Base-by-base conservation (phyloP, 169 alveolate genomes). In the Plasmodium reichenowi region DNA sequence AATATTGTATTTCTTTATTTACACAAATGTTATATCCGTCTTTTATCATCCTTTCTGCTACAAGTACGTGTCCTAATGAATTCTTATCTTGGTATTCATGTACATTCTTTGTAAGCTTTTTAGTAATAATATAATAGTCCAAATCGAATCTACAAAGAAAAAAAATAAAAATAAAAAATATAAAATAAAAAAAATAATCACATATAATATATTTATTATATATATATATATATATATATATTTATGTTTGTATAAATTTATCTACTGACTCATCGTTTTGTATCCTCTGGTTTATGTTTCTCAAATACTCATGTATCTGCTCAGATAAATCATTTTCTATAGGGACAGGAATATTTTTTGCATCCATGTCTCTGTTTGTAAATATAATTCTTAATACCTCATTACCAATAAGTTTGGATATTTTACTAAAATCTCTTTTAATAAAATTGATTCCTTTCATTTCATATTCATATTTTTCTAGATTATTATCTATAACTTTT, bases 401-500 rank as follows among this genome's bases (percentile, higher is more conserved):
- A 52, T 93, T 90, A n/a, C 98, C 97, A 43, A 96, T 95, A 9
- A 93, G 93, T 73, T 97, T 98, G 24, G 99, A 96, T 74, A 99
- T 92, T 20, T 95, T 94, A 60, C 99, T 97, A 99, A 99, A 99
- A 93, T 99, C 99, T 80, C 99, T 95, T 83, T 99, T 92, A 50
- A 99, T 99, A 85, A 98, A 95, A 93, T 99, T 99, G 22, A 99
- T 96, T 20, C 99, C 99, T 95, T 98, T 98, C 83, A 97, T 94
- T 95, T 98, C 99, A 54, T 95, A 89, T 60, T 95, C 95, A 50
- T 95, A 94, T 48, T 38, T 66, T 29, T 89, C 93, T 67, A 91
- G 62, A 58, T 86, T 93, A 72, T 94, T 95, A 86, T 96, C 97
- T 20, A 95, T 74, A 9, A 95, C 96, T 90, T 96, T 97, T 75